phyloP scores from a whole-genome alignment of 2,329 filamentous ascomycete genomes.

The Didymella keratinophila region DNA sequence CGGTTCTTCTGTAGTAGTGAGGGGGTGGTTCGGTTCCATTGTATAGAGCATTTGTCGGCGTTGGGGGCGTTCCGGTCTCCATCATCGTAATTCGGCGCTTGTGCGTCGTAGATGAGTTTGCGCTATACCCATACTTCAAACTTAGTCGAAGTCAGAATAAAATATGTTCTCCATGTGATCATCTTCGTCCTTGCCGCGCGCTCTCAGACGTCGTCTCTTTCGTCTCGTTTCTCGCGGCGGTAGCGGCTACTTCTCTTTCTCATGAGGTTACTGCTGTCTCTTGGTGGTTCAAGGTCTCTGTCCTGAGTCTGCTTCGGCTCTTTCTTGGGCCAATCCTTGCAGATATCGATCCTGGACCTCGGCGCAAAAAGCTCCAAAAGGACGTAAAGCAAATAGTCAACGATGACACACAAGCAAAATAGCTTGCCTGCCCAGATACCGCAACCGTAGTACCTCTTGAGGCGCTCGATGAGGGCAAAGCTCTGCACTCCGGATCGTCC shows the following conservation, averaged over 20 bases:
- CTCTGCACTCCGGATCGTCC: constrained; percentile 76
- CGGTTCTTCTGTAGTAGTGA: neutral
- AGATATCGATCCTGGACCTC: constrained; percentile 84
- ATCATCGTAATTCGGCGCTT: neutral
- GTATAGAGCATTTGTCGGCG: constrained; percentile 48
- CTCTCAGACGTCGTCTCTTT: constrained; percentile 28
- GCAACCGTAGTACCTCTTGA: constrained; percentile 97
- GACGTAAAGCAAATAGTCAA: constrained; percentile 91
- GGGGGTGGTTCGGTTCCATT: constrained; percentile 14
- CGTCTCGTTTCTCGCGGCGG: constrained; percentile 36
- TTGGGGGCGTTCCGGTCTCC: constrained; percentile 24
- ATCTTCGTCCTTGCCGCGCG: neutral
- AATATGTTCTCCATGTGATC: neutral
- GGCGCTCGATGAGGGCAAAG: constrained; percentile 89
- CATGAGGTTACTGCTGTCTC: constrained; percentile 21
- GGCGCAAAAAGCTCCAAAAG: constrained; percentile 89
- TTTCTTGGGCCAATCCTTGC: constrained; percentile 91
- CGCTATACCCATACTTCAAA: constrained; percentile 26
- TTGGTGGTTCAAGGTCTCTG: constrained; percentile 21
- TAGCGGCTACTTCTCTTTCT: constrained; percentile 42
- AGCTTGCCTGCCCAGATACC: constrained; percentile 98
- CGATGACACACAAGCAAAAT: constrained; percentile 91
- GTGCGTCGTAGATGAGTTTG: constrained; percentile 19
- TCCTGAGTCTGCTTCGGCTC: constrained; percentile 22
- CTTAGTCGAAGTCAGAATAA: constrained; percentile 34